phyloP scores from a whole-genome alignment of 805 yeast species.

The Myxozyma monticola region DNA sequence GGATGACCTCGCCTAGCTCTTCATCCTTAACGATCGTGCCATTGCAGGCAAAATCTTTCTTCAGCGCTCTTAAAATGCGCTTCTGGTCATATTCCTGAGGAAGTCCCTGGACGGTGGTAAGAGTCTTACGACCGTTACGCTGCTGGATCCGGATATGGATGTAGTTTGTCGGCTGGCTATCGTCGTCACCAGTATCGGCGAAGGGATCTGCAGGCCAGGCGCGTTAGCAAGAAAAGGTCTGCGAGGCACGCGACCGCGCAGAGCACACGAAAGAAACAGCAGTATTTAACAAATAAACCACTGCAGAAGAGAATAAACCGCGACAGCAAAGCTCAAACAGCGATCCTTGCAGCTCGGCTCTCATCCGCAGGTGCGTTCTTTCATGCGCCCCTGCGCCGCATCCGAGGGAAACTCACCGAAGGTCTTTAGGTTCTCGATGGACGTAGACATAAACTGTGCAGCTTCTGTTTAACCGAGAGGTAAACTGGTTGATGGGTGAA shows the following conservation, averaged over 20 bases:
- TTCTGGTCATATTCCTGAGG: conserved; percentile 93
- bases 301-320: too few species aligned
- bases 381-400: too few species aligned
- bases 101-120: conserved; percentile 97
- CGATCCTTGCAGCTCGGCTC: too few species aligned
- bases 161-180: conserved; percentile 89
- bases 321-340: too few species aligned
- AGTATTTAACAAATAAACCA: too few species aligned
- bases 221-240: too few species aligned
- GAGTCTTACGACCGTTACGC: conserved; percentile 98
- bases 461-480: conserved; percentile 13
- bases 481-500: not conserved
- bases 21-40: conserved; percentile 97
- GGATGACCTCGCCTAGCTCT: conserved; percentile 95
- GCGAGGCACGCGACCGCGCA: too few species aligned
- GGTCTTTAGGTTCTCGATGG: conserved; percentile 70
- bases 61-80: conserved; percentile 87
- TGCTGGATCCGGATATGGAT: conserved; percentile 96
- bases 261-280: too few species aligned
- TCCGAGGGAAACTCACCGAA: conserved; percentile 42
- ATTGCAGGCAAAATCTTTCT: conserved; percentile 98
- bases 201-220: conserved; percentile 95
- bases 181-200: conserved; percentile 99
- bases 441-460: conserved; percentile 53
- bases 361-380: too few species aligned